These are phyloP conservation scores for Zychaea mexicana DNA, from an alignment of 371 early-diverging fungal genomes.

Conservation along the genomic window DNA sequence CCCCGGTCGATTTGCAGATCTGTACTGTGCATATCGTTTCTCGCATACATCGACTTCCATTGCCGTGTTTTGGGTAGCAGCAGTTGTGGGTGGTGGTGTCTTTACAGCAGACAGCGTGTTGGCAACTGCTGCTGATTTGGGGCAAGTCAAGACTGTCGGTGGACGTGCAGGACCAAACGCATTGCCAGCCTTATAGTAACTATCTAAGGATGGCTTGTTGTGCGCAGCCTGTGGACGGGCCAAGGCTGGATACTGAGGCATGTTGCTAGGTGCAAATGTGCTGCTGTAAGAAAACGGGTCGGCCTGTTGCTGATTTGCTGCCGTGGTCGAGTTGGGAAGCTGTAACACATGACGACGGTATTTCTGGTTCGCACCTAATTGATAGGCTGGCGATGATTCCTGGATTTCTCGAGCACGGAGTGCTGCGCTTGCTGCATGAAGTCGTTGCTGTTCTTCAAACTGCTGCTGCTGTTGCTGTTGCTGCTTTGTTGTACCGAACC, in stretches of 20 bases:
- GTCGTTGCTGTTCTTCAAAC: conserved; percentile 10
- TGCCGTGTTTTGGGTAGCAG: background rate
- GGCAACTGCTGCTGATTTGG: conserved; percentile 15
- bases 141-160: conserved; percentile 20
- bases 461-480: background rate
- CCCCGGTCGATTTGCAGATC: background rate
- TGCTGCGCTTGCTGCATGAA: background rate
- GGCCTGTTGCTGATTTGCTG: background rate
- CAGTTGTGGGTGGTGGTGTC: background rate
- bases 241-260: background rate
- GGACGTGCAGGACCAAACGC: conserved; percentile 15
- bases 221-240: conserved; percentile 12
- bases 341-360: conserved; percentile 11
- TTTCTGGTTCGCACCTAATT: conserved; percentile 3
- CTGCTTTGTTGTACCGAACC: conserved; percentile 34
- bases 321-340: background rate
- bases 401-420: conserved; percentile 2
- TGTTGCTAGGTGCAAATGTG: background rate
- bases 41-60: conserved; percentile 9
- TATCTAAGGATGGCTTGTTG: conserved; percentile 17
- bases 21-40: conserved; percentile 4
- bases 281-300: background rate
- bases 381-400: background rate
- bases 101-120: background rate
- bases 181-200: conserved; percentile 18